Conservation (phyloP, 1,284 basidiomycete species). For the Sanghuangporus sanghuang region DNA sequence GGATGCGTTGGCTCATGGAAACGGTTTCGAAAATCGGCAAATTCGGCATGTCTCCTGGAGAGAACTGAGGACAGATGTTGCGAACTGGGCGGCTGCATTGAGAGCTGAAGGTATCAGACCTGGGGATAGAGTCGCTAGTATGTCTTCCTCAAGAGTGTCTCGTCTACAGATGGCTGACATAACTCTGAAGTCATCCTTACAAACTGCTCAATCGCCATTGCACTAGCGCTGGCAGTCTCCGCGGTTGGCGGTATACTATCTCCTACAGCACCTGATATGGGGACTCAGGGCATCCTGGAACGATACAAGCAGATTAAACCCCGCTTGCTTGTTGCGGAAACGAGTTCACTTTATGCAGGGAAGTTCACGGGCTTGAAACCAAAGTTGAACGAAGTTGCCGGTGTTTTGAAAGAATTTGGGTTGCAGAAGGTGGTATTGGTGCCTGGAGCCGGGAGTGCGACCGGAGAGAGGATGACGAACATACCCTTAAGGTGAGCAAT, state of each 20-base stretch:
- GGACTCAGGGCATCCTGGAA: conserved; percentile 60
- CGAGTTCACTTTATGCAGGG: conserved; percentile 55
- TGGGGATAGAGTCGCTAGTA: conserved; percentile 65
- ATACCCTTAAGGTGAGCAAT: conserved; percentile 36
- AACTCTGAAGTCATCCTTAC: conserved; percentile 49
- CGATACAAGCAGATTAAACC: conserved; percentile 64
- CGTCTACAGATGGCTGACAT: not conserved
- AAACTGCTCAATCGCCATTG: conserved; percentile 51
- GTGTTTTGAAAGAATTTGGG: conserved; percentile 41
- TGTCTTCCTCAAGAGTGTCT: conserved; percentile 13
- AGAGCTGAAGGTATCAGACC: conserved; percentile 45
- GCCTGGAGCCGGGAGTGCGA: conserved; percentile 43
- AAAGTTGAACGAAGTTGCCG: conserved; percentile 47
- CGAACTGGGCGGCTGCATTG: conserved; percentile 52
- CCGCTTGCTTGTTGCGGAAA: conserved; percentile 60
- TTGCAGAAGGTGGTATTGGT: conserved; percentile 48
- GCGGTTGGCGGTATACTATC: conserved; percentile 64
- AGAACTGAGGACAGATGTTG: conserved; percentile 48
- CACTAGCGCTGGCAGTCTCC: conserved; percentile 54
- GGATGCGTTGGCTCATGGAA: conserved; percentile 28
- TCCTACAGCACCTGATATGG: conserved; percentile 69
- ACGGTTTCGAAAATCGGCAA: not conserved
- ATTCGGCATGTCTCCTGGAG: conserved; percentile 46
- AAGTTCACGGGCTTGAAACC: conserved; percentile 48
- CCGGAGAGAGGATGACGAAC: conserved; percentile 20